These are phyloP conservation scores for Tulasnella sp. DNA, from an alignment of 768 basidiomycete species.

Conservation along the genomic window DNA sequence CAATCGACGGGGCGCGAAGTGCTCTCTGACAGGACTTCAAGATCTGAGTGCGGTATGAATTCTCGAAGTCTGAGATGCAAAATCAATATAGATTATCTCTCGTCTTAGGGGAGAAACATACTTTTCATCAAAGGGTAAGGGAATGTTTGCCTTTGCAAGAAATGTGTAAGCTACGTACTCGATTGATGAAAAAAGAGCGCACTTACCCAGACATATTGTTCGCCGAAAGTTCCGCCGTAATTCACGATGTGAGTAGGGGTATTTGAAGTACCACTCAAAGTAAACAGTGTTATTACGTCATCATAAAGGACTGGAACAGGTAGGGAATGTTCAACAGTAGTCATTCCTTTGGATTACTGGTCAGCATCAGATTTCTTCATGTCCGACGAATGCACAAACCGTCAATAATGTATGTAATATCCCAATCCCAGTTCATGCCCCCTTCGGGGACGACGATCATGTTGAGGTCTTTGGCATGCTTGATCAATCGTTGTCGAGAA, in stretches of 20 bases:
- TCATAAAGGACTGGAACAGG: constrained; percentile 55
- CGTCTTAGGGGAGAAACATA: constrained; percentile 23
- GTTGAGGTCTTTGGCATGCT: constrained; percentile 5
- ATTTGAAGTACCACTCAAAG: constrained; percentile 52
- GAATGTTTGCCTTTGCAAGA: neutral
- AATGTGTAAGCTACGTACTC: neutral
- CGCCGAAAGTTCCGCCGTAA: constrained; percentile 60
- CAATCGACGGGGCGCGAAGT: constrained; percentile 45
- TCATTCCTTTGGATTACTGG: constrained; percentile 42
- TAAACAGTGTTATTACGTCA: constrained; percentile 49
- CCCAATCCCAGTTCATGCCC: constrained; percentile 74
- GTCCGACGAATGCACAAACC: constrained; percentile 29
- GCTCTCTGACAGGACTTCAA: constrained; percentile 49
- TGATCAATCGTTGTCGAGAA: constrained; percentile 12
- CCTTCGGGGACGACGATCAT: constrained; percentile 18
- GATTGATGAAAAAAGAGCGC: neutral
- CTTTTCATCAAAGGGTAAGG: constrained; percentile 54
- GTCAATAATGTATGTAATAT: constrained; percentile 64
- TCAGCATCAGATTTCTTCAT: neutral
- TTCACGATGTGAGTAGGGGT: constrained; percentile 68
- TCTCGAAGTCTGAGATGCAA: constrained; percentile 39
- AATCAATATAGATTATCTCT: neutral
- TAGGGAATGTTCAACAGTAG: constrained; percentile 58
- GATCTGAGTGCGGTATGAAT: constrained; percentile 50
- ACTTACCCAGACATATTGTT: constrained; percentile 54